Percentiles rank a stretch among this genome's conserved stretches.
Conservation (phyloP, 2,329 filamentous ascomycete genomes). For the Cordyceps militaris region DNA sequence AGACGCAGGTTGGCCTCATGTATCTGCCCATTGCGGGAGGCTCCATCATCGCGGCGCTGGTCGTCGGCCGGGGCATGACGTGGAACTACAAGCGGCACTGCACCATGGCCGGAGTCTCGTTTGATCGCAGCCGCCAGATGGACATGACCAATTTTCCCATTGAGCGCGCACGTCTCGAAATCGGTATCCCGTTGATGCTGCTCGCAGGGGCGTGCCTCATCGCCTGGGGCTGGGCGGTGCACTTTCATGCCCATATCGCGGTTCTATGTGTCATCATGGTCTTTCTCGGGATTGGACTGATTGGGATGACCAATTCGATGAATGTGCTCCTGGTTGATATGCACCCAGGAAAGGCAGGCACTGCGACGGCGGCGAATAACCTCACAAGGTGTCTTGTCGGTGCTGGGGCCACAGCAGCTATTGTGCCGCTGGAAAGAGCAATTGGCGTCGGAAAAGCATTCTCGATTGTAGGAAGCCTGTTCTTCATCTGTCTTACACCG, state of each 20-base stretch:
- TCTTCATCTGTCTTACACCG: slow-evolving; percentile 32
- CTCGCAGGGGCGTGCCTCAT: slow-evolving; percentile 41
- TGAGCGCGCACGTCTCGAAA: slow-evolving; percentile 42
- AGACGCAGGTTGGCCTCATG: slow-evolving; percentile 46
- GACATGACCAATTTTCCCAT: slow-evolving; percentile 44
- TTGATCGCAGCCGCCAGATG: slow-evolving; percentile 45
- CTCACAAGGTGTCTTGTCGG: slow-evolving; percentile 48
- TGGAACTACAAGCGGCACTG: slow-evolving; percentile 61
- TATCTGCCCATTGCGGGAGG: slow-evolving; percentile 45
- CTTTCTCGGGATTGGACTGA: slow-evolving; percentile 40
- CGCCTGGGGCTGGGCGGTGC: slow-evolving; percentile 46
- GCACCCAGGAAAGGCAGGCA: slow-evolving; percentile 43
- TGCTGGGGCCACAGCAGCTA: slow-evolving; percentile 43
- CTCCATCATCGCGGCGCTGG: slow-evolving; percentile 38
- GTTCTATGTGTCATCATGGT: slow-evolving; percentile 41
- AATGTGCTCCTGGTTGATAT: slow-evolving; percentile 50
- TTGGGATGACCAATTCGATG: slow-evolving; percentile 47
- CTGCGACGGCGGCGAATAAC: slow-evolving; percentile 51
- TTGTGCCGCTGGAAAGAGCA: slow-evolving; percentile 43
- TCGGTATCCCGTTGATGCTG: slow-evolving; percentile 44
- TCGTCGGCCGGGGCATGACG: slow-evolving; percentile 52
- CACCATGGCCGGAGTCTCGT: slow-evolving; percentile 40
- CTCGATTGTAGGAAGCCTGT: slow-evolving; percentile 38
- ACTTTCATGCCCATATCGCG: slow-evolving; percentile 35
- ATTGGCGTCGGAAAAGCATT: slow-evolving; percentile 48